These are phyloP conservation scores for Vigna reflexopilosa DNA, from an alignment of 306 rosid genomes.

Conservation along the genomic window DNA sequence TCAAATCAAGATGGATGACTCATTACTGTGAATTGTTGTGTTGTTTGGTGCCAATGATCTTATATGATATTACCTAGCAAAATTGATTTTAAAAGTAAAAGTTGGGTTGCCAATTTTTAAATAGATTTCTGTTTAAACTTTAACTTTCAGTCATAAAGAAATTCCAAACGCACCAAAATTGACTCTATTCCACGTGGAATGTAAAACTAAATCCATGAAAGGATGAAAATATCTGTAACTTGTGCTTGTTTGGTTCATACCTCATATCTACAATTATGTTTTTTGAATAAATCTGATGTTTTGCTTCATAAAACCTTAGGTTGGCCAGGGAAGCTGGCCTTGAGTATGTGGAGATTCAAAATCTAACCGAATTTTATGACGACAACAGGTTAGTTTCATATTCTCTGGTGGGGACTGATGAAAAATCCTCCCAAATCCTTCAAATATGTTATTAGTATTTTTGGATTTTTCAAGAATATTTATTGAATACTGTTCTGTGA, in stretches of 20 bases:
- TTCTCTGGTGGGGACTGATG: conserved; percentile 31
- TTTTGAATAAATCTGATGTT: conserved; percentile 19
- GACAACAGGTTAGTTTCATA: conserved; percentile 77
- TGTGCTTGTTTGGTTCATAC: conserved; percentile 17
- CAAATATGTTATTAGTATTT: conserved; percentile 24
- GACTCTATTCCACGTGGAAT: conserved; percentile 10
- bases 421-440: conserved; percentile 33
- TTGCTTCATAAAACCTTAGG: conserved; percentile 57
- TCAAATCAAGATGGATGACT: conserved; percentile 36
- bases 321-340: conserved; percentile 99
- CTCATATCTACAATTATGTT: conserved; percentile 28
- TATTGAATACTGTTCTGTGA: conserved; percentile 34
- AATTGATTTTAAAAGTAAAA: conserved; percentile 27
- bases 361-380: conserved; percentile 88
- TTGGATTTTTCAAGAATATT: conserved; percentile 35
- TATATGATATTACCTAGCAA: conserved; percentile 22
- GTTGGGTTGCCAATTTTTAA: conserved; percentile 23
- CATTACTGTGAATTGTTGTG: conserved; percentile 22
- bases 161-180: conserved; percentile 22
- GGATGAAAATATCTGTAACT: conserved; percentile 9
- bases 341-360: conserved; percentile 94
- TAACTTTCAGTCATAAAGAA: conserved; percentile 8
- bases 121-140: conserved; percentile 1
- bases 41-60: conserved; percentile 38
- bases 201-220: conserved; percentile 14